A percentile compares a stretch with the other conserved stretches of the same genome.
Evolutionary conservation across 2,329 filamentous ascomycete species (phyloP).

Genomic region (Diplocarpon mali): DNA sequence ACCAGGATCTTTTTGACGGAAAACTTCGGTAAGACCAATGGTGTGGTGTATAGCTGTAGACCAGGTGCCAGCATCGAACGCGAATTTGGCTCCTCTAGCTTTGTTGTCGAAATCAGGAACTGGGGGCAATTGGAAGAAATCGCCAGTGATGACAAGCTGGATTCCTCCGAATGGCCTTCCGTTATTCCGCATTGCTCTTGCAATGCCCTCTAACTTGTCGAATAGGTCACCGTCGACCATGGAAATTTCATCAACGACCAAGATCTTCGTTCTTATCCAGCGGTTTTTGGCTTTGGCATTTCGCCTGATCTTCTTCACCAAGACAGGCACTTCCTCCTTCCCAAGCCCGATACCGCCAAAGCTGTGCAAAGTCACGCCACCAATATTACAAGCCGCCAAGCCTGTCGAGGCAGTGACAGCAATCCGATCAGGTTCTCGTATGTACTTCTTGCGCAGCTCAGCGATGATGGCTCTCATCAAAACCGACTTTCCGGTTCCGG

Average conservation of each 20-base stretch:
- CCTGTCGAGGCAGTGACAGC: constrained; percentile 94
- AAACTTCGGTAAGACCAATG: constrained; percentile 88
- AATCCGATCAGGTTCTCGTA: constrained; percentile 67
- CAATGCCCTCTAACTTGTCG: constrained; percentile 87
- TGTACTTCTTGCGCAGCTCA: constrained; percentile 65
- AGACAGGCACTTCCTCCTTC: constrained; percentile 69
- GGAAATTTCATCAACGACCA: constrained; percentile 91
- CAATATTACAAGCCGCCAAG: constrained; percentile 91
- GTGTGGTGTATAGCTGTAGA: constrained; percentile 88
- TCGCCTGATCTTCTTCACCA: constrained; percentile 83
- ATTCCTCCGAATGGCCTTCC: constrained; percentile 91
- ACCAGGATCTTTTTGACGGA: constrained; percentile 81
- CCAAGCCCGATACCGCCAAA: constrained; percentile 92
- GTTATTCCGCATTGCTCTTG: constrained; percentile 76
- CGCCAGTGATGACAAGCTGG: constrained; percentile 87
- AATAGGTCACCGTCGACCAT: constrained; percentile 98
- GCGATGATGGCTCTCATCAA: constrained; percentile 85
- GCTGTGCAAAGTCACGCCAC: constrained; percentile 89
- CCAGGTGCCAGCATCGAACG: constrained; percentile 90
- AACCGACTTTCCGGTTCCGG: constrained; percentile 94
- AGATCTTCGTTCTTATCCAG: constrained; percentile 78
- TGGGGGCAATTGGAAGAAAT: constrained; percentile 95
- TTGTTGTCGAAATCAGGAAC: constrained; percentile 63
- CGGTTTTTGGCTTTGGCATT: constrained; percentile 81
- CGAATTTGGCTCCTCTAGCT: constrained; percentile 63